Evolutionary conservation across 257 asterid genomes (phyloP).

Genomic region (Nicotiana attenuata): DNA sequence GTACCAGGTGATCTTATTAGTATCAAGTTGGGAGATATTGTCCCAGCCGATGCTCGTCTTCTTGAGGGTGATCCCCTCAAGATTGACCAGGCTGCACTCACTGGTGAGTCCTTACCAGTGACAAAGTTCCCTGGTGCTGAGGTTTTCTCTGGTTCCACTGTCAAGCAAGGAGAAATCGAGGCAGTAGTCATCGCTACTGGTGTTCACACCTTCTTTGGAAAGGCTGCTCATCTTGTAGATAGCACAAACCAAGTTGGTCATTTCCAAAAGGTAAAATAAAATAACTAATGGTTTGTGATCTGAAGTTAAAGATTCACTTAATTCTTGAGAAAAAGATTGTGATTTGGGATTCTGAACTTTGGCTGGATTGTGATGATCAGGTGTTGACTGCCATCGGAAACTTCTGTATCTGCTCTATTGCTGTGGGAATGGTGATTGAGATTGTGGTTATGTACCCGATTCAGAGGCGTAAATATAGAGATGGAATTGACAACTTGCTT

Average conservation of each 20-base stretch:
- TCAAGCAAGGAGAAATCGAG: slow-evolving; percentile 91
- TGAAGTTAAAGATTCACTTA: neutral
- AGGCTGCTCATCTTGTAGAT: slow-evolving; percentile 95
- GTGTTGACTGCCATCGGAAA: slow-evolving; percentile 86
- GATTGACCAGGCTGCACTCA: slow-evolving; percentile 83
- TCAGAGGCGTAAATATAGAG: slow-evolving; percentile 60
- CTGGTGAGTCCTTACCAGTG: slow-evolving; percentile 86
- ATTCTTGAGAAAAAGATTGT: neutral
- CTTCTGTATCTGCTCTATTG: slow-evolving; percentile 89
- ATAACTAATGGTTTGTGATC: neutral
- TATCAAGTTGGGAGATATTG: slow-evolving; percentile 79
- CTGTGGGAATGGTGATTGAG: slow-evolving; percentile 70
- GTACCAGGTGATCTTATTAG: slow-evolving; percentile 94
- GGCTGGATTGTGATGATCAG: slow-evolving; percentile 21
- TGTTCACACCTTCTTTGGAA: slow-evolving; percentile 92
- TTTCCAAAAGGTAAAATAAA: slow-evolving; percentile 60
- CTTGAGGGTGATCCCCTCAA: slow-evolving; percentile 86
- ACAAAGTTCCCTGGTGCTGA: slow-evolving; percentile 69
- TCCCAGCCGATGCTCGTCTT: slow-evolving; percentile 94
- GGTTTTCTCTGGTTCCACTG: slow-evolving; percentile 88
- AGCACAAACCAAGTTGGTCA: slow-evolving; percentile 93
- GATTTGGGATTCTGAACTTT: neutral
- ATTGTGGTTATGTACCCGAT: slow-evolving; percentile 76
- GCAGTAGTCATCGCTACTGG: slow-evolving; percentile 93
- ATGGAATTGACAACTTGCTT: slow-evolving; percentile 78